These are phyloP conservation scores for Glaciozyma martinii DNA, from an alignment of 768 basidiomycete species.

Conservation along the genomic window DNA sequence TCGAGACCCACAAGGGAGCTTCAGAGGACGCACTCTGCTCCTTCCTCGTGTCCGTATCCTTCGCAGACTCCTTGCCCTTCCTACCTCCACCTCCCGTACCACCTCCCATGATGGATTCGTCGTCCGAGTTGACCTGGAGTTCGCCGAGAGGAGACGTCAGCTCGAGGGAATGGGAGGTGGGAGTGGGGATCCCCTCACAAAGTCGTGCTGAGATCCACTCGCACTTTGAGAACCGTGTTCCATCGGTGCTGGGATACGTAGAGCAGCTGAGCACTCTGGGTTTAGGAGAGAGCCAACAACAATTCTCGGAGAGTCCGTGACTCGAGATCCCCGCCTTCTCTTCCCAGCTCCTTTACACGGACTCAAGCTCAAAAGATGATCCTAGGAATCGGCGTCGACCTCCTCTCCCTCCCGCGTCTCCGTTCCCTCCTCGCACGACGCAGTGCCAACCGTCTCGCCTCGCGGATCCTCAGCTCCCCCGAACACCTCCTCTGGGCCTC, in stretches of 20 bases:
- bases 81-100: neutral
- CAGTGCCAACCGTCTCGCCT: neutral
- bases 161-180: no score
- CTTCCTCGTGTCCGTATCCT: neutral
- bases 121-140: neutral
- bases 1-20: neutral
- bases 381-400: neutral
- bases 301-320: no score
- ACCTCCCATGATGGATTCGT: neutral
- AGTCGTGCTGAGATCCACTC: no score
- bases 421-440: neutral
- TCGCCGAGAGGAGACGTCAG: no score
- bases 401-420: neutral
- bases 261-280: no score
- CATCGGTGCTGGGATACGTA: no score
- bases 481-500: neutral
- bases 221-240: no score
- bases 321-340: no score
- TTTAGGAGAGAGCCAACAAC: no score
- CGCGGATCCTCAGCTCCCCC: neutral
- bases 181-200: no score
- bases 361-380: neutral
- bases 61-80: neutral
- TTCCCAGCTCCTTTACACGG: no score
- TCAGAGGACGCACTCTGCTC: neutral